phyloP scores from a whole-genome alignment of 2,329 filamentous ascomycete genomes.

The Diplodia seriata region DNA sequence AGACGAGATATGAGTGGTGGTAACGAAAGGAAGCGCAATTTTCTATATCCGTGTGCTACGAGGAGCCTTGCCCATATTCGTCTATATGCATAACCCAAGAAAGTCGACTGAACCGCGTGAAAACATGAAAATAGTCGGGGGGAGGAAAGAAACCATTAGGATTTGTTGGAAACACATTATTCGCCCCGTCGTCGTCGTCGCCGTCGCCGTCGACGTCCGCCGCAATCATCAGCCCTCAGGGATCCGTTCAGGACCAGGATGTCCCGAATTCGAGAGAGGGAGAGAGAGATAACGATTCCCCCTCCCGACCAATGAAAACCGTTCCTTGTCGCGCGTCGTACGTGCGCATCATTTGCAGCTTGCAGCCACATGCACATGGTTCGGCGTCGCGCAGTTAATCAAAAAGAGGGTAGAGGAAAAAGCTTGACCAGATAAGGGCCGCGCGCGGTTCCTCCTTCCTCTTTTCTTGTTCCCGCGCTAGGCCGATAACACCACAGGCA shows the following conservation, averaged over 20 bases:
- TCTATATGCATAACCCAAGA: neutral
- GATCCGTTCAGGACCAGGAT: neutral
- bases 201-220: too few species aligned
- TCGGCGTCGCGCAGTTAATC: neutral
- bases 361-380: too few species aligned
- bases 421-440: constrained; percentile 5
- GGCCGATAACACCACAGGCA: neutral
- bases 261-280: too few species aligned
- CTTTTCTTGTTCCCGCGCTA: neutral
- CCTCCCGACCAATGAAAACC: too few species aligned
- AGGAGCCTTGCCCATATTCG: neutral
- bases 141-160: neutral
- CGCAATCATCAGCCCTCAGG: neutral
- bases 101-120: neutral
- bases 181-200: neutral
- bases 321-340: too few species aligned
- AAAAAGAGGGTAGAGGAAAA: neutral
- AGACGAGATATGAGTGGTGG: neutral
- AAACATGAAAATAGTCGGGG: too few species aligned
- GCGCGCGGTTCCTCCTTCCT: neutral
- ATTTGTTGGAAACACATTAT: constrained; percentile 5
- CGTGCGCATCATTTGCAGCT: too few species aligned
- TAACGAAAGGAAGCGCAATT: neutral
- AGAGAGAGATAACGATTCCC: too few species aligned
- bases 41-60: constrained; percentile 4